Evolutionary conservation across 1,284 basidiomycete species (phyloP), one percentile per base, ranked within the genome.

Genomic region (Golubevia sp.): DNA sequence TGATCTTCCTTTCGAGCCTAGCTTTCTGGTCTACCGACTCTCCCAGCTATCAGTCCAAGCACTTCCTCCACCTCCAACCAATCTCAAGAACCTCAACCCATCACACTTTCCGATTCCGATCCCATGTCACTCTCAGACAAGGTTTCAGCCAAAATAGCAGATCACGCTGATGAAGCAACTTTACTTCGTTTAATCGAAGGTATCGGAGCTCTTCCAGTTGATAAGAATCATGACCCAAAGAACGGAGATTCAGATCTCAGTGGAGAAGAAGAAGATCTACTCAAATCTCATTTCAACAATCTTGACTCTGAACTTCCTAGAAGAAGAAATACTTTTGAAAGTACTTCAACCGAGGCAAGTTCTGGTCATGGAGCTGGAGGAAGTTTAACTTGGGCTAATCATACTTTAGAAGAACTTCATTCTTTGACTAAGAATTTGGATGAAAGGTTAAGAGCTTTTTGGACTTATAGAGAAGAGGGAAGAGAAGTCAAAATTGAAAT

Each of bases 401-500:
- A 73, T 20, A 68, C 64, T 25, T 21, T 71, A 11, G 73, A 75
- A 11, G 75, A 78, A 54, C 56, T 78, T 8, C 55, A 68, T 2
- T 34, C 55, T 15, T 74, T 78, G 26, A 66, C 70, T 44, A 58
- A 63, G 2, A 76, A 73, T 30, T 65, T 78, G 25, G 56, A 66
- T 4, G 38, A 58, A 4, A 64, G 76, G 8, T 63, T 78, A 25
- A 50, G 65, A 24, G 72, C 66, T 38, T 77, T 77, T 26, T 78
- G 76, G 76, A 70, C 71, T 44, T 77, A 75, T 49, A 62, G 74
- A 38, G 70, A 64, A 2, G 63, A 68, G 0, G 55, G 66, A 30
- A 59, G 63, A 13, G 63, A 71, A 15, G 71, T 78, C 7, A 58
- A 60, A 24, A 65, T 78, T 54, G 74, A 78, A 25, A 51, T 78